Percentiles rank a stretch among this genome's conserved stretches.
phyloP scores from a whole-genome alignment of 257 asterid genomes.

The Solanum pinnatisectum region DNA sequence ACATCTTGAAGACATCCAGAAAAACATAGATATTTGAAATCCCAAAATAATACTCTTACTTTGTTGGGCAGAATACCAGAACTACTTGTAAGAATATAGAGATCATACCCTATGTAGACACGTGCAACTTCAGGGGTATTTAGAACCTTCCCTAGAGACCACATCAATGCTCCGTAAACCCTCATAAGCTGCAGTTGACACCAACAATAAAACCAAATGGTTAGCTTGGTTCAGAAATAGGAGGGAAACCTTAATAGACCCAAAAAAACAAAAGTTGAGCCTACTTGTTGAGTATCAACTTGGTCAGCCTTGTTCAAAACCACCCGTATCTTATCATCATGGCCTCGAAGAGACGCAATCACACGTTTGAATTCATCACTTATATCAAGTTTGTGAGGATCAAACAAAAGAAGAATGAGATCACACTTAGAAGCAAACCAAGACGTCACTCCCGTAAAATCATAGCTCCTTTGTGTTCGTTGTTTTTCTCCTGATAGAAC shows the following conservation, averaged over 20 bases:
- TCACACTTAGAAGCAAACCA: conserved; percentile 53
- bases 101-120: conserved; percentile 81
- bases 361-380: conserved; percentile 93
- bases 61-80: neutral
- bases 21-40: neutral
- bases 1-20: neutral
- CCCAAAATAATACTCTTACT: neutral
- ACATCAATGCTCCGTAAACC: conserved; percentile 97
- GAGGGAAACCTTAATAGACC: neutral
- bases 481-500: conserved; percentile 65
- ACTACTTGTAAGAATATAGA: neutral
- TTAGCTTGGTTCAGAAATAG: neutral
- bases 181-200: conserved; percentile 72
- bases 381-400: conserved; percentile 53
- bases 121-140: conserved; percentile 95
- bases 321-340: conserved; percentile 94
- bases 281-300: conserved; percentile 51
- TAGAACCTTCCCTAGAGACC: conserved; percentile 96
- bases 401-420: conserved; percentile 43
- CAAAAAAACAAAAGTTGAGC: neutral
- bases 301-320: conserved; percentile 67
- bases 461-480: conserved; percentile 43
- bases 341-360: conserved; percentile 85
- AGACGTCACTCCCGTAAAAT: conserved; percentile 47
- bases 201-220: neutral